Percentiles rank a stretch among this genome's conserved stretches.
These are phyloP conservation scores for Mitragyna speciosa DNA, from an alignment of 257 asterid genomes.

Conservation along the genomic window DNA sequence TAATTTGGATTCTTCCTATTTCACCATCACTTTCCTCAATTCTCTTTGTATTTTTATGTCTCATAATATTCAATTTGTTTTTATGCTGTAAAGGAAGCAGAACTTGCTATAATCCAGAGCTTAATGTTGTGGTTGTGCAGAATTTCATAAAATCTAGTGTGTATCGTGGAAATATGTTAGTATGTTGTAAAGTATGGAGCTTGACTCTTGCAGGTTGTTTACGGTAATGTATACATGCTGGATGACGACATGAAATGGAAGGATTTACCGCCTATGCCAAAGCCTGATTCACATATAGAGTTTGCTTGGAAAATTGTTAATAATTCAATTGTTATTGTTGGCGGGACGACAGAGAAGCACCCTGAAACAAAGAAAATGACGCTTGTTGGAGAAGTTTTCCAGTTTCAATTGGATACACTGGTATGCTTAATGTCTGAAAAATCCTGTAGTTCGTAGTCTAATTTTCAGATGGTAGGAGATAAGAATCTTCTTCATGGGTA, in stretches of 20 bases:
- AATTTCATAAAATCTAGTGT: background rate
- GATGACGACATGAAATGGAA: conserved; percentile 86
- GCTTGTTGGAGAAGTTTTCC: conserved; percentile 80
- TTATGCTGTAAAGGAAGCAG: too few relatives aligned
- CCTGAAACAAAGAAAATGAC: conserved; percentile 82
- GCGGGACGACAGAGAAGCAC: conserved; percentile 97
- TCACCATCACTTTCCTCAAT: background rate
- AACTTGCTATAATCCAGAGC: too few relatives aligned
- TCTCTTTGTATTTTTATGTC: background rate
- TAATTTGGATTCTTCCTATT: too few relatives aligned
- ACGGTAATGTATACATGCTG: conserved; percentile 84
- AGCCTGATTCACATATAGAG: conserved; percentile 94
- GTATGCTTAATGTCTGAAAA: conserved; percentile 36
- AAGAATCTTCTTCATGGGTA: background rate
- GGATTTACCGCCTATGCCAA: conserved; percentile 83
- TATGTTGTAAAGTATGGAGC: conserved; percentile 19
- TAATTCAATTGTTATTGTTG: conserved; percentile 66
- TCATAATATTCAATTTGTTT: too few relatives aligned
- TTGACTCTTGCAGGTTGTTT: conserved; percentile 63
- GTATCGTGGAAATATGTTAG: background rate
- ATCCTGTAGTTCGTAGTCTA: conserved; percentile 4
- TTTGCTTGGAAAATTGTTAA: conserved; percentile 86
- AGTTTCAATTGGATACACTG: conserved; percentile 65
- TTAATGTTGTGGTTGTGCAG: too few relatives aligned
- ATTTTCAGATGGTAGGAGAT: background rate